Evolutionary conservation across 2,329 filamentous ascomycete genomes (phyloP).

Genomic region (Botrytis porri): DNA sequence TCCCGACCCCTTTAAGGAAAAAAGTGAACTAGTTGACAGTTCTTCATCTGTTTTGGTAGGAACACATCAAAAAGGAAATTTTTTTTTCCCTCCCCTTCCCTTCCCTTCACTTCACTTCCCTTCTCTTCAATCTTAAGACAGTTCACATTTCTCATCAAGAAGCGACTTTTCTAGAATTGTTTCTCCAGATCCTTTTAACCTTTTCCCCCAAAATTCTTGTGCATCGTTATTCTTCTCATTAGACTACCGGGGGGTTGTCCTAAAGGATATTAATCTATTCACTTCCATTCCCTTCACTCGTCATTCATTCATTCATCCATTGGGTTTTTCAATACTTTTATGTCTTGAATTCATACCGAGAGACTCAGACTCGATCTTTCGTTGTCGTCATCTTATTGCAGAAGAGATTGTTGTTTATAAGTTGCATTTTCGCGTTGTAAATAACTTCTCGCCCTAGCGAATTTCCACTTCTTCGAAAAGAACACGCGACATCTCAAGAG

Average conservation of each 20-base stretch:
- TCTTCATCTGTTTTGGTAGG: constrained; percentile 1
- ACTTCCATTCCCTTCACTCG: constrained; percentile 5
- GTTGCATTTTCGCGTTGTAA: constrained; percentile 16
- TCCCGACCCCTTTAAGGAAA: constrained; percentile 8
- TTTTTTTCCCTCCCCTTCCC: constrained; percentile 4
- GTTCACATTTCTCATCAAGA: neutral
- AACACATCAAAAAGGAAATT: constrained; percentile 17
- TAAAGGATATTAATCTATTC: constrained; percentile 13
- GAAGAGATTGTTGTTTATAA: constrained; percentile 9
- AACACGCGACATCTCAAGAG: constrained; percentile 10
- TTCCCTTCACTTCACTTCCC: constrained; percentile 1
- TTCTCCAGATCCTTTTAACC: neutral
- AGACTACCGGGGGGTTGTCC: neutral
- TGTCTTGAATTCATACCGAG: constrained; percentile 6
- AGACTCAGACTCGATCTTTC: neutral
- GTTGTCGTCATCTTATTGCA: neutral
- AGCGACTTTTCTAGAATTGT: neutral
- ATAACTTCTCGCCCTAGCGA: constrained; percentile 19
- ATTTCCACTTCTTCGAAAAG: constrained; percentile 14
- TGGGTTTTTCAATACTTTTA: neutral
- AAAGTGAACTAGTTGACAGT: constrained; percentile 8
- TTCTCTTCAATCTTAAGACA: neutral
- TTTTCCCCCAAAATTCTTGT: neutral
- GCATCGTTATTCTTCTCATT: constrained; percentile 6
- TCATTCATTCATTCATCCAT: constrained; percentile 14